Base-by-base conservation (phyloP, 352 stramenopile genomes). In the Globisporangium alternatum region DNA sequence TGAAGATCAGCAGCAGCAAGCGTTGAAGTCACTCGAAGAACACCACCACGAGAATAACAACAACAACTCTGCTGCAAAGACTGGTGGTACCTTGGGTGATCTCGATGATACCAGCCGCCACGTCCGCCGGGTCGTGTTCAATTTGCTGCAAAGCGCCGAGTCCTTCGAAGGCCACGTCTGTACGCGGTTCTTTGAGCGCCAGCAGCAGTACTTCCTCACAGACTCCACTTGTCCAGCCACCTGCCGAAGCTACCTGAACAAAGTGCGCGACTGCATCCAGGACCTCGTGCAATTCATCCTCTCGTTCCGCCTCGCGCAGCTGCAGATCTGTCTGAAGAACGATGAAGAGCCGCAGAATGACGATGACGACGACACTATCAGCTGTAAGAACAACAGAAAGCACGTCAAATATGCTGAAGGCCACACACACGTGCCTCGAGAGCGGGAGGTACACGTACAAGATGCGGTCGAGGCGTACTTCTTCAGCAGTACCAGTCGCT, bases 231-330 rank as follows among this genome's bases (percentile, higher is more conserved):
- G 47, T 19, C 60, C 68, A 7, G 51, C 28, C 5, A 49, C 55
- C 6, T 72, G 68, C 41, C 67, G 67, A 19, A 60, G 55, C 47
- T 77, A 76, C 56, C 48, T 83, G n/a, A 63, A 44, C 43, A 67
- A 68, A 28, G 66, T 74, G 19, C 72, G 75, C 21, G 72, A 78
- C 47, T 71, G 65, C 25, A 69, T 80, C 48, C 56, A 60, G 25
- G 67, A 80, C 44, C 31, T 83, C 9, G 63, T 71, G 22, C 54
- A 70, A 47, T 83, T 80, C 54, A 67, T 83, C 10, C n/a, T 75
- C 9, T 56, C 67, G 22, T 80, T 76, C 60, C 67, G 75, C 2
- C 39, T 69, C 3, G 35, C 7, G 21, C 64, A 75, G 30, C 54
- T 77, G 0, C 3, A 53, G 22, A 52, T 44, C 13, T 44, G 52